Base-by-base conservation (phyloP, 164 flowering plant genomes). In the Kalanchoe fedtschenkoi region DNA sequence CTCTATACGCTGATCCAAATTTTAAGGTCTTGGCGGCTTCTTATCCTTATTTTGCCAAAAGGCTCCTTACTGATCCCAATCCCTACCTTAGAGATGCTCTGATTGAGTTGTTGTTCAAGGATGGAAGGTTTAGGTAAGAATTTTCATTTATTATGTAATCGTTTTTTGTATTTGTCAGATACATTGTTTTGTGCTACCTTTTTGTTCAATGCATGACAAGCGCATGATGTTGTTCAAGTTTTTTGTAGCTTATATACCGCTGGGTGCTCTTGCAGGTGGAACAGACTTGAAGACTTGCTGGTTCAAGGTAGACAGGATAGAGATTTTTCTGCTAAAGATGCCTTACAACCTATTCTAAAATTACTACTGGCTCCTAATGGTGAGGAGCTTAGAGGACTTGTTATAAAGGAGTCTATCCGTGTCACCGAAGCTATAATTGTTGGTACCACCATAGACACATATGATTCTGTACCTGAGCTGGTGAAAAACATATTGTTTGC, bases 11-110 rank as follows among this genome's bases (percentile, higher is more conserved):
- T 62, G 98, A 93, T 73, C 98, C 98, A 30, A 83, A 93, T 71
- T 93, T 93, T 70, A 93, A 93, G 75, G 96, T 90, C 62, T 71
- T 93, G 72, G 98, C 98, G 71, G 98, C 98, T 24, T 93, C 98
- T 53, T 93, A 93, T 78, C 98, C 98, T 26, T 93, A 93, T 73
- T 93, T 93, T 80, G 98, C 98, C 39, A 93, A 93, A 77, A 90
- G 97, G 77, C 96, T 93, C 69, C 89, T 93, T 46, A 93, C 98
- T 7, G 98, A 93, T 81, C 90, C 95, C 61, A 88, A 90, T 76
- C 98, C 97, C 19, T 93, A 93, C 69, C 95, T 93, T 59, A 85
- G 98, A 78, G 98, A 93, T 83, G 98, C 97, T 66, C 85, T 93
- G 33, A 76, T 93, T 70, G 97, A 93, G 84, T 72, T 93, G 78